Base-by-base conservation (phyloP, 257 asterid genomes). In the Perilla frutescens region DNA sequence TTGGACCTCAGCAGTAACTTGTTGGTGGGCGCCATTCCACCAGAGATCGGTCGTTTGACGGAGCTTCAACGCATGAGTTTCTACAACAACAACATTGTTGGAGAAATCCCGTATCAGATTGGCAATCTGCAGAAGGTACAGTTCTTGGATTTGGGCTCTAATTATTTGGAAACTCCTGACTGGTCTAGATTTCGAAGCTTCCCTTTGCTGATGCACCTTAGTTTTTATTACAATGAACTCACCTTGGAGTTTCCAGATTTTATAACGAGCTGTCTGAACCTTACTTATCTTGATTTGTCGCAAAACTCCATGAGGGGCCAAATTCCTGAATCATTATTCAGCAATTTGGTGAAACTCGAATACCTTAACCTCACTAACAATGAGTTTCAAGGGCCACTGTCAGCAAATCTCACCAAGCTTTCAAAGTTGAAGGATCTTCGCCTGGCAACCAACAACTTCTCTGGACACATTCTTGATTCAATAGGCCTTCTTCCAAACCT, bases 1-100 rank as follows among this genome's bases (percentile, higher is more conserved):
- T 66, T 91, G 86, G 98, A 93, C 87, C 69, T 93, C 47, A 75
- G 96, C 77, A 81, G 68, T 82, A 93, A 93, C 41, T 1, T 71
- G 3, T 73, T 91, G 0, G 81, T 4, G 0, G 86, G 62, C 13
- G 1, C 73, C 55, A 77, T 91, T 74, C 97, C 98, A 7, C 41
- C 81, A 10, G 89, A 89, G 81, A 88, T 91, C 47, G 96, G 90
- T 2, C 79, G 67, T 9, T 74, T 93, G 85, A 85, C 49, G 34
- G 82, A 73, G 73, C 68, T 93, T 56, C 79, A 62, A 15, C 71
- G 75, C 81, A 62, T 93, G 12, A 84, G 83, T 69, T 74, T 94
- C n/a, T 69, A 36, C 75, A 80, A 84, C 90, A 91, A 94, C 82
- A 60, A 3, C 47, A 74, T 94, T 5, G 44, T 8, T 10, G 96